Conservation (phyloP, 148 eudicot species). For the Hydrangea macrophylla region DNA sequence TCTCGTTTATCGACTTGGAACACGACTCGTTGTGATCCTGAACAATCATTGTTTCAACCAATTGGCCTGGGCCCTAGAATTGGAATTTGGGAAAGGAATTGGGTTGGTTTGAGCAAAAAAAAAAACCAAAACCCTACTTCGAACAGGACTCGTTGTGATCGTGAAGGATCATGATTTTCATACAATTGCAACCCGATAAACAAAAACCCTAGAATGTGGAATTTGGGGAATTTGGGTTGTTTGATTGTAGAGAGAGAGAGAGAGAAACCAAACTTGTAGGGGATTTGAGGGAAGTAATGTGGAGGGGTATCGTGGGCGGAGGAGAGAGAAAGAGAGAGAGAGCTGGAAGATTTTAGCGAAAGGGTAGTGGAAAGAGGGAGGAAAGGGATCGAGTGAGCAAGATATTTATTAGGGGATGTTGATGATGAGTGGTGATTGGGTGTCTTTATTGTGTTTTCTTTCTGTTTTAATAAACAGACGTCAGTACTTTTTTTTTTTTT, state of each 20-base stretch:
- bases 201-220: background rate
- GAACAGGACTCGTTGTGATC: too few species aligned
- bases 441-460: background rate
- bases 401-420: background rate
- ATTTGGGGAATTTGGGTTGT: background rate
- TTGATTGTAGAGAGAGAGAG: too few species aligned
- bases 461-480: too few species aligned
- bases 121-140: too few species aligned
- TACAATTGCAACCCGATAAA: too few species aligned
- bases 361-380: background rate
- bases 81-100: constrained; percentile 6
- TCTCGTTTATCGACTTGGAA: constrained; percentile 66
- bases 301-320: background rate
- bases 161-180: too few species aligned
- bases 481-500: too few species aligned
- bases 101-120: too few species aligned
- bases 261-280: too few species aligned
- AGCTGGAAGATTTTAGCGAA: background rate
- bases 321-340: background rate
- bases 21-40: constrained; percentile 19
- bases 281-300: too few species aligned
- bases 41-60: constrained; percentile 34
- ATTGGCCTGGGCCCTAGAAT: constrained; percentile 20
- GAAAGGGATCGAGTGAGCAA: background rate
- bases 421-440: background rate